Conservation (phyloP, 441 rosid species). For the Francoa sonchifolia region DNA sequence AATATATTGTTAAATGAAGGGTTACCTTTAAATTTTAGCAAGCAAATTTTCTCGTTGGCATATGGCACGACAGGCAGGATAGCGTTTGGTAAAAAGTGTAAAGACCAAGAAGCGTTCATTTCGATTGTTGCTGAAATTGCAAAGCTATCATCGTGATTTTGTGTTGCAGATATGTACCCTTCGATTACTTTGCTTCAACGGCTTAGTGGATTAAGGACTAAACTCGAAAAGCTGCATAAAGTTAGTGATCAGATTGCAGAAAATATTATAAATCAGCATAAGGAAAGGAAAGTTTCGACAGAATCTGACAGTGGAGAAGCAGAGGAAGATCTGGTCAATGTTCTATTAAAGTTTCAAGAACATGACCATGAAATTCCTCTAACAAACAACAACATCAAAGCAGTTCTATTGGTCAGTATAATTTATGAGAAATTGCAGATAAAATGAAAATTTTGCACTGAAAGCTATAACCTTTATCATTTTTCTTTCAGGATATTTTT, state of each 20-base stretch:
- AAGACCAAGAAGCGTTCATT: conserved; percentile 6
- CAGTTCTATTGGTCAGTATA: conserved; percentile 15
- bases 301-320: too few relatives aligned
- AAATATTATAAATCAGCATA: conserved; percentile 17
- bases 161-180: conserved; percentile 20
- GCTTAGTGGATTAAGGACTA: conserved; percentile 12
- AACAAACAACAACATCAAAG: conserved; percentile 8
- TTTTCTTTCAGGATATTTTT: conserved; percentile 1
- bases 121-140: not conserved
- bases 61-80: conserved; percentile 11
- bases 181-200: conserved; percentile 14
- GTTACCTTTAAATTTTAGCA: conserved; percentile 7
- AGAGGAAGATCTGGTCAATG: conserved; percentile 18
- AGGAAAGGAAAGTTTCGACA: not conserved
- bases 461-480: too few relatives aligned
- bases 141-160: conserved; percentile 11
- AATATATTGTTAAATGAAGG: conserved; percentile 4
- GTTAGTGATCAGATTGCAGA: conserved; percentile 14
- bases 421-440: too few relatives aligned
- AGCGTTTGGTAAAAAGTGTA: conserved; percentile 15
- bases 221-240: conserved; percentile 4
- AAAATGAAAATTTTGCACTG: too few relatives aligned
- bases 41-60: conserved; percentile 1
- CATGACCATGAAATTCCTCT: conserved; percentile 6
- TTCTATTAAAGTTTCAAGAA: conserved; percentile 11